These are phyloP conservation scores for Primulina eburnea DNA, from an alignment of 257 asterid genomes.

Conservation along the genomic window DNA sequence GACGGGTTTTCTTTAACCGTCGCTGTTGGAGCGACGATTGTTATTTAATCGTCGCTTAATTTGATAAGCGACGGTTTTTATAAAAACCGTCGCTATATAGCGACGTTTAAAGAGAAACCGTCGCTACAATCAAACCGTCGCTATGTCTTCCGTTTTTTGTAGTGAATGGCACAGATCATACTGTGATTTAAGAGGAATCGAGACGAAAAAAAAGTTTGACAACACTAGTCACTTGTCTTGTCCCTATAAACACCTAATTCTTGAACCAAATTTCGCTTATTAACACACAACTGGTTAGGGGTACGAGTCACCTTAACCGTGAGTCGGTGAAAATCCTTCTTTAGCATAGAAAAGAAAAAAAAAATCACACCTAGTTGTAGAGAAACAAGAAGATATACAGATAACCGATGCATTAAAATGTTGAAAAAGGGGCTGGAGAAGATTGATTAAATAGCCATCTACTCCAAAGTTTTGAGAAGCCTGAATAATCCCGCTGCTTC, in stretches of 20 bases:
- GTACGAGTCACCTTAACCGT: background rate
- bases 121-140: too few species aligned
- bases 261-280: background rate
- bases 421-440: background rate
- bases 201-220: background rate
- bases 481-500: constrained; percentile 93
- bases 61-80: too few species aligned
- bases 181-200: background rate
- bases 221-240: background rate
- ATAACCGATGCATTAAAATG: constrained; percentile 13
- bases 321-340: background rate
- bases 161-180: too few species aligned
- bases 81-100: too few species aligned
- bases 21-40: too few species aligned
- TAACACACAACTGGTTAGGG: background rate
- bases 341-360: background rate
- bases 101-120: too few species aligned
- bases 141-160: too few species aligned
- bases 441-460: constrained; percentile 17
- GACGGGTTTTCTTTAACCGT: too few species aligned
- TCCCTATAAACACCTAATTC: background rate
- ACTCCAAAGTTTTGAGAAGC: constrained; percentile 82
- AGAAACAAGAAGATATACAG: constrained; percentile 4
- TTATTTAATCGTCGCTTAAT: too few species aligned
- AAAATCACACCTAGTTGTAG: background rate